A percentile compares a stretch with the other conserved stretches of the same genome.
Evolutionary conservation across 2,329 filamentous ascomycete genomes (phyloP).

Genomic region (Alternaria atra): DNA sequence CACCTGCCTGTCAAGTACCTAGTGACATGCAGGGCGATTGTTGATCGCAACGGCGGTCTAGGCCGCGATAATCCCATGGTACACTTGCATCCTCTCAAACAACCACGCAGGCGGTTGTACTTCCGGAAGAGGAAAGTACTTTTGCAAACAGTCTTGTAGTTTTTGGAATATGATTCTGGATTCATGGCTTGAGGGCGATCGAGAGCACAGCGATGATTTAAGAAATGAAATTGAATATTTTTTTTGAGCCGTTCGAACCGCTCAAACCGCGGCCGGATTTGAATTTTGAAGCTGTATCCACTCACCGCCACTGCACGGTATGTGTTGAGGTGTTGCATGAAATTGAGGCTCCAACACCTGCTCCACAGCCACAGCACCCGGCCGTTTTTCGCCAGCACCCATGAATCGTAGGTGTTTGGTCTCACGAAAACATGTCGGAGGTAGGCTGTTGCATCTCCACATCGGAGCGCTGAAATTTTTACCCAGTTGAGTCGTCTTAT

Average conservation of each 20-base stretch:
- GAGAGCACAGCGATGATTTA: not conserved
- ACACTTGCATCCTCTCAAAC: not conserved
- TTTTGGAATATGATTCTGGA: not conserved
- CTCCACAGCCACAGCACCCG: slow-evolving; percentile 21
- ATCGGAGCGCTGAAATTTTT: slow-evolving; percentile 11
- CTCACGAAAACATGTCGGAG: slow-evolving; percentile 14
- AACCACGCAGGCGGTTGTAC: slow-evolving; percentile 1
- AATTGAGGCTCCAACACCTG: slow-evolving; percentile 13
- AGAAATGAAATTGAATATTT: not conserved
- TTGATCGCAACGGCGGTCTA: slow-evolving; percentile 11
- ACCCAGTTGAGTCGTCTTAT: not conserved
- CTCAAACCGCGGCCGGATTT: slow-evolving; percentile 1
- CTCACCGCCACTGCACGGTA: slow-evolving; percentile 2
- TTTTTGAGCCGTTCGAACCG: not conserved
- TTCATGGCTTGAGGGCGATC: not conserved
- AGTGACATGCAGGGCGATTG: slow-evolving; percentile 3
- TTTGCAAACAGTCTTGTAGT: not conserved
- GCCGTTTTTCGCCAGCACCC: slow-evolving; percentile 18
- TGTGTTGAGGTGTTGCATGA: not conserved
- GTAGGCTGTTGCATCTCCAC: not conserved
- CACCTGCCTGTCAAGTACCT: not conserved
- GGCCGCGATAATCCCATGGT: slow-evolving; percentile 6
- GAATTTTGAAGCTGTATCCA: not conserved
- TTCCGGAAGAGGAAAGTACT: slow-evolving; percentile 9
- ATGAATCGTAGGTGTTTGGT: slow-evolving; percentile 6